phyloP scores from a whole-genome alignment of 2,329 filamentous ascomycete genomes.

The Lachnellula occidentalis region DNA sequence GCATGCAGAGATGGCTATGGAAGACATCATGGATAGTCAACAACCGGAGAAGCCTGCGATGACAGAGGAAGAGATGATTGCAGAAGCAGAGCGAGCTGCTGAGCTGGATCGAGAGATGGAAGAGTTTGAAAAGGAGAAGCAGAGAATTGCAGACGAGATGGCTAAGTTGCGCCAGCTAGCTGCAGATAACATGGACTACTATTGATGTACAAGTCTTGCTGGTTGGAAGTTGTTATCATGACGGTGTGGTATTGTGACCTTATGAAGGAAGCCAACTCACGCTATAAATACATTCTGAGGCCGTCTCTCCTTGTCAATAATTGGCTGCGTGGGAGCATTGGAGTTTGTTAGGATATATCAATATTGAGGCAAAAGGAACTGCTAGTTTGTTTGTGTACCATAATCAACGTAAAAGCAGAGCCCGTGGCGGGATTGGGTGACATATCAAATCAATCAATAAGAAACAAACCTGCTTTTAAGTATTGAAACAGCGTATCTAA shows the following conservation, averaged over 20 bases:
- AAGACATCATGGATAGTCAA: not conserved
- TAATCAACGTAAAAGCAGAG: not conserved
- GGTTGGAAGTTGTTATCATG: not conserved
- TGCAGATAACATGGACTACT: not conserved
- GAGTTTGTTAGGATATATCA: too few relatives aligned
- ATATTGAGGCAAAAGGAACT: not conserved
- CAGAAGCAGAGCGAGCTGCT: not conserved
- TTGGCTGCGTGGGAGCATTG: too few relatives aligned
- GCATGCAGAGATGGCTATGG: not conserved
- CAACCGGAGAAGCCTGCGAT: not conserved
- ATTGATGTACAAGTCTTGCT: not conserved
- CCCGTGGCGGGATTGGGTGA: not conserved
- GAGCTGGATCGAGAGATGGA: not conserved
- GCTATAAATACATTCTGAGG: not conserved
- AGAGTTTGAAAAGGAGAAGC: not conserved
- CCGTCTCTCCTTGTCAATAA: too few relatives aligned
- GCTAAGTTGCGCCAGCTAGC: not conserved
- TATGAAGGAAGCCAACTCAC: not conserved
- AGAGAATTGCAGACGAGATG: not conserved
- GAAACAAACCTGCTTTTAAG: too few relatives aligned
- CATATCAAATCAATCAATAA: too few relatives aligned
- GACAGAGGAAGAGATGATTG: not conserved
- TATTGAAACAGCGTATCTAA: too few relatives aligned
- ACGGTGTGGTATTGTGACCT: not conserved
- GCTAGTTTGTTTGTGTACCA: not conserved